Evolutionary conservation across 805 yeast species (phyloP), one percentile per base, ranked within the genome.

Genomic region (Debaryomyces tyrocola): DNA sequence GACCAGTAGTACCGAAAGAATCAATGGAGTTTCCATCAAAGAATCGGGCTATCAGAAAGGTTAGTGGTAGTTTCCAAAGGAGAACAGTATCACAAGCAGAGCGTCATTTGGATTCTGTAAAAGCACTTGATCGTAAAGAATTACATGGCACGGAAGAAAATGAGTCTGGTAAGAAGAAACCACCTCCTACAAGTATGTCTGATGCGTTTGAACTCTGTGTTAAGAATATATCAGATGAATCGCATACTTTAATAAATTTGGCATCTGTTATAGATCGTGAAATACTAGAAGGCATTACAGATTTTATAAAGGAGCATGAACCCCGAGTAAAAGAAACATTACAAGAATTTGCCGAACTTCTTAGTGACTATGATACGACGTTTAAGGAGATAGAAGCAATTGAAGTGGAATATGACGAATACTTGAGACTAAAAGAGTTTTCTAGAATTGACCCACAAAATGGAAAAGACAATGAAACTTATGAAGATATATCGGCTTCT

Each of bases 271-370:
- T 73, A 20, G 77, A 73, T 45, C 50, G 59, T 15, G 58, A 58
- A 20, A 65, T 71, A 1, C 54, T 73, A 46, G 67, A 63, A 29
- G 54, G 57, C 3, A 50, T 73, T n/a, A 66, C 73, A 12, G 53
- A 50, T 6, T 71, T 67, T 48, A 56, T 73, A 11, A 73, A 72
- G 46, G 44, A 45, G 6, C 57, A 70, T 40, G 77, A 73, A 46
- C 73, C 76, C 0, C 62, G 54, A 36, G 56, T 70, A 8, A 51
- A 60, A 8, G 38, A 47, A 4, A 49, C 55, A 1, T 41, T 70
- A 39, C 56, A 56, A 2, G 55, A 55, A 11, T 55, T 69, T 27
- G 52, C 53, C 10, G 57, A 58, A 0, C 44, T 63, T 9, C 56
- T 62, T 14, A 49, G 46, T 5, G 65, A 62, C 17, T 73, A 73